Evolutionary conservation across 441 rosid species (phyloP), one percentile per base, ranked within the genome.

Genomic region (Isatis lusitanica): DNA sequence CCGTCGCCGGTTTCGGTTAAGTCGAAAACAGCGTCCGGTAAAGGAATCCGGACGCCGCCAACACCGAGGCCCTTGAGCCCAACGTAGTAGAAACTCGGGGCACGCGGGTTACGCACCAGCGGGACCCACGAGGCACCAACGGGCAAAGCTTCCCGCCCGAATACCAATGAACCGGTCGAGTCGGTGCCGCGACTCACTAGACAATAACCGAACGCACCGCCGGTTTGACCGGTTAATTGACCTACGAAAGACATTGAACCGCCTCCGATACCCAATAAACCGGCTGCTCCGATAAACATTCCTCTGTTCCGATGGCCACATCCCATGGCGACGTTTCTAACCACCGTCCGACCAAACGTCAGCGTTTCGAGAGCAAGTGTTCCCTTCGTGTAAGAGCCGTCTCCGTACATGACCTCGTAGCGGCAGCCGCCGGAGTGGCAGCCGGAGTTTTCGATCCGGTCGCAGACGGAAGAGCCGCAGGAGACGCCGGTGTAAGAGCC

Each of bases 101-200:
- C 88, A 0, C 76, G 84, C 4, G 88, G 91, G 87, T 92, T 95
- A 6, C 89, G 93, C 33, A 91, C 51, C 57, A 95, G 40, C 3
- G 98, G 96, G 28, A 92, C 91, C 99, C 99, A 95, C 5, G 94
- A 83, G 5, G 99, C 98, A 11, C 99, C 96, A 7, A 86, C 94
- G 0, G 99, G 98, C 69, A 91, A 62, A 12, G 96, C 86, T 56
- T 77, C 85, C 0, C 96, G 88, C 7, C 99, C 99, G 81, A 95
- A 92, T 2, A 84, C 93, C 11, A 95, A 61, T 3, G 92, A 87
- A 21, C 98, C 99, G 63, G 91, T 72, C 12, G 92, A 81, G 0
- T 63, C 91, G 1, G 74, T 81, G 40, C 91, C 97, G 8, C 98
- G 82, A 31, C 93, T 92, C 9, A 85, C 97, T 8, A 95, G 64